Conservation (phyloP, 257 asterid genomes). For the Solanum ossicruentum region DNA sequence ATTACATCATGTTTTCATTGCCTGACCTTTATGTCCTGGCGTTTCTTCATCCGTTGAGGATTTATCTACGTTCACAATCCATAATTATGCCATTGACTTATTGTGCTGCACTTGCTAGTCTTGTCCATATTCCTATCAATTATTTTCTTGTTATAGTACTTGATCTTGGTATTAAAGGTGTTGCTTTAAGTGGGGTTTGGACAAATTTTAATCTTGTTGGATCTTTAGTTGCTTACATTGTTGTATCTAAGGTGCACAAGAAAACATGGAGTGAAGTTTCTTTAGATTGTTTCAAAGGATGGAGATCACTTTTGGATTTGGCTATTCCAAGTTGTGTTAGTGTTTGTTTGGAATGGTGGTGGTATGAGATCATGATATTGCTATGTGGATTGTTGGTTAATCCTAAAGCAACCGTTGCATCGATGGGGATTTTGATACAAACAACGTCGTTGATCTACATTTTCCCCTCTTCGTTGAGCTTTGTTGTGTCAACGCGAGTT, state of each 20-base stretch:
- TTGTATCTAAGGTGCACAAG: constrained; percentile 15
- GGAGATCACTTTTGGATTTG: constrained; percentile 20
- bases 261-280: constrained; percentile 33
- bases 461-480: constrained; percentile 49
- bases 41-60: constrained; percentile 36
- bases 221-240: constrained; percentile 18
- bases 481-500: constrained; percentile 42
- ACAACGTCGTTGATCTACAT: constrained; percentile 46
- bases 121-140: constrained; percentile 34
- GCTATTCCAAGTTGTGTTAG: constrained; percentile 51
- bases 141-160: constrained; percentile 31
- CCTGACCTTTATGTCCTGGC: constrained; percentile 36
- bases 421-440: constrained; percentile 55
- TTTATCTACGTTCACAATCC: constrained; percentile 41
- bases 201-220: constrained; percentile 38
- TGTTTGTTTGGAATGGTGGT: constrained; percentile 62
- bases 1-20: constrained; percentile 24
- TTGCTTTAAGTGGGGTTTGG: constrained; percentile 47
- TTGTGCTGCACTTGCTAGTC: constrained; percentile 24
- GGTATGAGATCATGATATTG: constrained; percentile 54
- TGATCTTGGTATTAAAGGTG: constrained; percentile 33
- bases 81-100: constrained; percentile 38
- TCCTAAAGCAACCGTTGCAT: constrained; percentile 46
- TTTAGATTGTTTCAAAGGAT: constrained; percentile 15
- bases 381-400: constrained; percentile 32